Evolutionary conservation across 2,329 filamentous ascomycete species (phyloP), one percentile per base, ranked within the genome.

Genomic region (Epichloe sp.): DNA sequence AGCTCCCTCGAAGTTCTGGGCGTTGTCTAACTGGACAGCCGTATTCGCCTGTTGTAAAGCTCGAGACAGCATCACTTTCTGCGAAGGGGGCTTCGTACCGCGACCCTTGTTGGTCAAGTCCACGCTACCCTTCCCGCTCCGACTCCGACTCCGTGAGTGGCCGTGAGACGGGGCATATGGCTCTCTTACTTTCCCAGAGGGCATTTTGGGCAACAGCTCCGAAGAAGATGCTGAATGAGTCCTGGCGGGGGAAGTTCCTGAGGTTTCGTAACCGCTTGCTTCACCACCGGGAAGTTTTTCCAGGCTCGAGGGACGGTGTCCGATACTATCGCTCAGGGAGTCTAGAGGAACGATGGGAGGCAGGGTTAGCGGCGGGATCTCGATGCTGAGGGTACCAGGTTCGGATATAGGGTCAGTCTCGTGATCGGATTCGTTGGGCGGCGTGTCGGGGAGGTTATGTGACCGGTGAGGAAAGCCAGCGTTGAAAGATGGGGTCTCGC

Each of bases 1-100:
- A 17, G 93, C 93, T 41, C 88, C 89, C 64, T 91, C 87, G 56
- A 93, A 91, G 62, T 97, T 95, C 61, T 93, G 87, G 14, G 88
- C 89, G 77, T 96, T 97, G 69, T 98, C 93, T 41, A 98, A 78
- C 58, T 96, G 79, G 26, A 98, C 93, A 21, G 93, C 93, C 12
- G 88, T 91, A 63, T 98, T 96, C 47, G 93, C 93, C 69, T 96
- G 95, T 64, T 95, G 86, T 50, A 98, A 72, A 0, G 93, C 93
- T 59, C 86, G 87, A n/a, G 91, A 95, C 37, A 98, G 77, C 90
- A 97, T 97, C 11, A 84, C 86, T 72, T 96, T 97, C 65, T 97
- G 86, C 1, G 86, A 88, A 14, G 80, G 79, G n/a, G 69, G 69
- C 55, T 74, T 74, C n/a, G 53, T 41, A 15, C 54, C 52, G 10